phyloP scores from a whole-genome alignment of 2,329 filamentous ascomycete species.

The Penicillium sp. region DNA sequence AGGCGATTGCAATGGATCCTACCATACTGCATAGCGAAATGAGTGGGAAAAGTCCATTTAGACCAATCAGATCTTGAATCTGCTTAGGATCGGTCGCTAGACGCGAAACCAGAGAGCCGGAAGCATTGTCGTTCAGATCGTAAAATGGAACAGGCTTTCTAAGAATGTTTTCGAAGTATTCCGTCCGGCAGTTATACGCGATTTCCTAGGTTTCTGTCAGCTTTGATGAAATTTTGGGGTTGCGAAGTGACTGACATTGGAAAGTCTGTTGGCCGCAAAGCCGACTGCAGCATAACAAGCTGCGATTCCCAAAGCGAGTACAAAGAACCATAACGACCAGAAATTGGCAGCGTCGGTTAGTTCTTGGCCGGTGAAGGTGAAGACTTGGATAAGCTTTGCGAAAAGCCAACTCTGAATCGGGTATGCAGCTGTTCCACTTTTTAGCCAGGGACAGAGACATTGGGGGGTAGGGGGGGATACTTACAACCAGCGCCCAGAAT shows the following conservation, averaged over 20 bases:
- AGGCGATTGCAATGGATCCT: slow-evolving; percentile 69
- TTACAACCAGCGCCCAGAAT: slow-evolving; percentile 7
- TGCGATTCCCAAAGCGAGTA: slow-evolving; percentile 44
- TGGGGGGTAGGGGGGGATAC: neutral
- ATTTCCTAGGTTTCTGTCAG: neutral
- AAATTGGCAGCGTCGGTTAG: neutral
- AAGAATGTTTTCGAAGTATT: slow-evolving; percentile 52
- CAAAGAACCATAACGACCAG: slow-evolving; percentile 48
- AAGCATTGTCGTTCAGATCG: slow-evolving; percentile 52
- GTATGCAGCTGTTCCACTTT: neutral
- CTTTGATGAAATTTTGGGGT: neutral
- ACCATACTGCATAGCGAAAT: slow-evolving; percentile 68
- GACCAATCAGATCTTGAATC: slow-evolving; percentile 55
- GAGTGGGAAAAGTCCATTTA: slow-evolving; percentile 56
- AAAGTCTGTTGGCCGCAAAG: slow-evolving; percentile 6
- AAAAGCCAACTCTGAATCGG: slow-evolving; percentile 8
- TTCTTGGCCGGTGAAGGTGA: neutral
- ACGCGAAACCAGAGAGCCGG: slow-evolving; percentile 52
- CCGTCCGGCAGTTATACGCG: slow-evolving; percentile 5
- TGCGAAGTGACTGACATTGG: neutral
- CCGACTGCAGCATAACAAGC: slow-evolving; percentile 35
- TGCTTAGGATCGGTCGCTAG: slow-evolving; percentile 55
- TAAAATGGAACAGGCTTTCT: slow-evolving; percentile 49
- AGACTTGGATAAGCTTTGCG: slow-evolving; percentile 5
- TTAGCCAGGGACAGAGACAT: neutral